Conservation (phyloP, 2,329 filamentous ascomycete genomes). For the Phialocephala sp. region DNA sequence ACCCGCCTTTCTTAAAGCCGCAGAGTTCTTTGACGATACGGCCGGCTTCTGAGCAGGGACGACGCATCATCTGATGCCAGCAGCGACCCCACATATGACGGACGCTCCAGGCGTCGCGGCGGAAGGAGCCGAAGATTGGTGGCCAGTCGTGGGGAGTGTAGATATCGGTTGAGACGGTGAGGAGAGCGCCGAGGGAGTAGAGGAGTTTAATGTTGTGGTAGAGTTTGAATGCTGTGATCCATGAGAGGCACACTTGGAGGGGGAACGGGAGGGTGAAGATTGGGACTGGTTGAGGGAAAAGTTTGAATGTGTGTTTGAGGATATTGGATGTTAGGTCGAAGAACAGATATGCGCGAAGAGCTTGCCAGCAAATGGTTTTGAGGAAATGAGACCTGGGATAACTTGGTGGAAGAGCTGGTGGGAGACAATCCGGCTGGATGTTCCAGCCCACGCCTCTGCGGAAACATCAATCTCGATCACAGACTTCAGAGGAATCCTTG, state of each 20-base stretch:
- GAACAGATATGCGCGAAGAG: too few relatives aligned
- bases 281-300: too few relatives aligned
- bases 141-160: constrained; percentile 2
- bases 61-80: constrained; percentile 16
- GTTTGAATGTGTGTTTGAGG: too few relatives aligned
- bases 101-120: constrained; percentile 1
- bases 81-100: constrained; percentile 10
- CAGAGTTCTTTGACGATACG: neutral
- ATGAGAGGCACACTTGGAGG: neutral
- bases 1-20: neutral
- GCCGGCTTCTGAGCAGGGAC: constrained; percentile 10
- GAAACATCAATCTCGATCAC: neutral
- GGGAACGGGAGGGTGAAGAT: neutral
- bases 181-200: neutral
- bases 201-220: neutral
- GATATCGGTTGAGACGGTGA: neutral
- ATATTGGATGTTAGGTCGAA: too few relatives aligned
- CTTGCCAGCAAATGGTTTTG: neutral
- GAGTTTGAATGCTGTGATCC: constrained; percentile 1
- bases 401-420: neutral
- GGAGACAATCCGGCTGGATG: neutral
- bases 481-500: neutral
- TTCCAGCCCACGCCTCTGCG: neutral
- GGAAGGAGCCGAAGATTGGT: constrained; percentile 8
- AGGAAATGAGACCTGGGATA: neutral